Conservation (phyloP, 148 eudicot species). For the Rhododendron molle region DNA sequence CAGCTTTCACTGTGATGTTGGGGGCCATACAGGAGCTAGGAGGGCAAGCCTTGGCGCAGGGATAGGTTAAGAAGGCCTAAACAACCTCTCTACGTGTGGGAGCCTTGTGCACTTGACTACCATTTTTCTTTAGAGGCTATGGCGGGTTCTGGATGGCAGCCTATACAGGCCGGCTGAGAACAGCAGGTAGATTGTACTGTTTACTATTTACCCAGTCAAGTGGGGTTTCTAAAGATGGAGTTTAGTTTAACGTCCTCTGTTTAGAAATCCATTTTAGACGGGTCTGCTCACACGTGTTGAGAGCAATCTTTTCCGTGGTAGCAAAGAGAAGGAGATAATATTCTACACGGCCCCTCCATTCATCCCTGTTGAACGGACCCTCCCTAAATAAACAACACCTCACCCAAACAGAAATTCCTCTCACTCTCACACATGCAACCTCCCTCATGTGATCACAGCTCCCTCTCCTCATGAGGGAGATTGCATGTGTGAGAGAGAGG, state of each 20-base stretch:
- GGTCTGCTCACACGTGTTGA: neutral
- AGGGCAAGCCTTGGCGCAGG: neutral
- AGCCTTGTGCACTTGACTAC: neutral
- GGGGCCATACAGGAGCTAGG: neutral
- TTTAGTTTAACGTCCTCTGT: neutral
- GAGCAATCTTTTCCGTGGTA: neutral
- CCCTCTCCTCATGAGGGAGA: no score
- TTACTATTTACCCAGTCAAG: neutral
- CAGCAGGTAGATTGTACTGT: neutral
- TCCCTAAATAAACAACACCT: no score
- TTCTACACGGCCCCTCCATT: no score
- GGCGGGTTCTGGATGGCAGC: constrained; percentile 2
- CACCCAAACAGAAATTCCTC: no score
- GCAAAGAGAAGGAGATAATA: neutral
- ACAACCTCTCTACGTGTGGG: neutral
- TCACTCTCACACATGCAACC: no score
- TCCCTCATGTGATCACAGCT: no score
- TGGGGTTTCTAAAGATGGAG: neutral
- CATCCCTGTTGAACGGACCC: no score
- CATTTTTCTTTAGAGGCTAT: neutral
- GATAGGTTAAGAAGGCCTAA: neutral
- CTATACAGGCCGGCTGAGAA: neutral
- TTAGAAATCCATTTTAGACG: neutral
- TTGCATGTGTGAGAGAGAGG: no score
- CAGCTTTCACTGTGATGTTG: neutral